Evolutionary conservation across 164 flowering plant genomes (phyloP).

Genomic region (Saururus chinensis): DNA sequence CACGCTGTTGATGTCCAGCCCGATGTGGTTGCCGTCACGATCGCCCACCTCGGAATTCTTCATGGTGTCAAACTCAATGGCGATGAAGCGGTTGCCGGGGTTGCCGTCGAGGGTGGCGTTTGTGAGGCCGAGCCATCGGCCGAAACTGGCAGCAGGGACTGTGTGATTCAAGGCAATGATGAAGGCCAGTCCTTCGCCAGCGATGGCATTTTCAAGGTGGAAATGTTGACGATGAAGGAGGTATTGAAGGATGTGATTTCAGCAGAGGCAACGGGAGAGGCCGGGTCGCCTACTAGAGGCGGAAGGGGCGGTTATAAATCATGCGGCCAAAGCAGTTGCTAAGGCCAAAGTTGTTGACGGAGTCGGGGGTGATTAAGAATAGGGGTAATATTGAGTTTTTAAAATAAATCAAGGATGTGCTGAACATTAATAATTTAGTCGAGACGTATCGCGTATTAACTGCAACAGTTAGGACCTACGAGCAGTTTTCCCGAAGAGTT

Average conservation of each 20-base stretch:
- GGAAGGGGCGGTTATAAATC: slow-evolving; percentile 10
- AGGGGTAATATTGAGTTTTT: too few relatives aligned
- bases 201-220: slow-evolving; percentile 5
- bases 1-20: slow-evolving; percentile 37
- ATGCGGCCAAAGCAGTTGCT: slow-evolving; percentile 22
- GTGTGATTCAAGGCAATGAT: too few relatives aligned
- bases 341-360: slow-evolving; percentile 10
- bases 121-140: slow-evolving; percentile 51
- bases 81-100: slow-evolving; percentile 29
- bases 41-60: slow-evolving; percentile 34
- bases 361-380: slow-evolving; percentile 36
- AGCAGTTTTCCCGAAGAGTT: too few relatives aligned
- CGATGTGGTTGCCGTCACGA: slow-evolving; percentile 45
- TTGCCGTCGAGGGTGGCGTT: slow-evolving; percentile 36
- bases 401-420: too few relatives aligned
- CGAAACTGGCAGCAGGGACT: slow-evolving; percentile 33
- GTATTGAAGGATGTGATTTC: slow-evolving; percentile 46
- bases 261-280: slow-evolving; percentile 1
- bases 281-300: too few relatives aligned
- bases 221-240: slow-evolving; percentile 31
- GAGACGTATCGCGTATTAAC: too few relatives aligned
- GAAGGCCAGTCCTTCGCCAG: slow-evolving; percentile 60
- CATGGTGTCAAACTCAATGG: slow-evolving; percentile 52
- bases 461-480: too few relatives aligned
- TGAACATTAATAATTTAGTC: too few relatives aligned